Evolutionary conservation across 176 grass and related monocot species (phyloP).

Genomic region (Otatea glauca): DNA sequence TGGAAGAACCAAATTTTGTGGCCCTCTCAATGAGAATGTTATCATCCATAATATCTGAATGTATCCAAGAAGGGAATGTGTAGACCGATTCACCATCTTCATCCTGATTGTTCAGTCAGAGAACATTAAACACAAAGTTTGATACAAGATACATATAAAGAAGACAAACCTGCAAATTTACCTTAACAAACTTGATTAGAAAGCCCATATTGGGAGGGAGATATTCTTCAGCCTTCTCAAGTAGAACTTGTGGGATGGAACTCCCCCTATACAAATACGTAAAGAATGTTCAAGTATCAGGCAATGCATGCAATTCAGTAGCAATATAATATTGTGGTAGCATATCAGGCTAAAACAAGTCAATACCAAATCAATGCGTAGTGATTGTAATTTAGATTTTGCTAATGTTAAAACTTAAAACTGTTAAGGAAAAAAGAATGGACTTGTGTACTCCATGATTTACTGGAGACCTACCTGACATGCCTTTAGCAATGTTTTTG

Average conservation of each 20-base stretch:
- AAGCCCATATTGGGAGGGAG: slow-evolving; percentile 60
- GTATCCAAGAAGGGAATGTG: slow-evolving; percentile 78
- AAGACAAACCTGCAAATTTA: slow-evolving; percentile 45
- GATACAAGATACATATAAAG: slow-evolving; percentile 11
- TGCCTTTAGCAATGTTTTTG: slow-evolving; percentile 6
- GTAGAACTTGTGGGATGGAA: slow-evolving; percentile 68
- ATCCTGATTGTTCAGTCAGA: slow-evolving; percentile 63
- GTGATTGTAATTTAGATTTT: neutral
- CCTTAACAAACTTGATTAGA: slow-evolving; percentile 76
- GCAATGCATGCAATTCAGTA: neutral
- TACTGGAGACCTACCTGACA: slow-evolving; percentile 2
- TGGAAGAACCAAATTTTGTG: slow-evolving; percentile 35
- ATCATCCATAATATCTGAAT: slow-evolving; percentile 99
- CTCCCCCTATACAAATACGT: slow-evolving; percentile 58
- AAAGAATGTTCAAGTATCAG: slow-evolving; percentile 30
- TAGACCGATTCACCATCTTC: slow-evolving; percentile 44
- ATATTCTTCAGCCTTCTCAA: slow-evolving; percentile 86
- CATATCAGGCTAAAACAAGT: neutral
- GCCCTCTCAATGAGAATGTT: slow-evolving; percentile 75
- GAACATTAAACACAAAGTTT: slow-evolving; percentile 36
- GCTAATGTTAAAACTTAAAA: slow-evolving; percentile 1
- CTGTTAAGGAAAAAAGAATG: slow-evolving; percentile 16
- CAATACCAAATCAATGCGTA: slow-evolving; percentile 27
- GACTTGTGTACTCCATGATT: neutral
- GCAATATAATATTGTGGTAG: neutral